Base-by-base conservation (phyloP, 2,329 filamentous ascomycete species). In the Curvularia sp. region DNA sequence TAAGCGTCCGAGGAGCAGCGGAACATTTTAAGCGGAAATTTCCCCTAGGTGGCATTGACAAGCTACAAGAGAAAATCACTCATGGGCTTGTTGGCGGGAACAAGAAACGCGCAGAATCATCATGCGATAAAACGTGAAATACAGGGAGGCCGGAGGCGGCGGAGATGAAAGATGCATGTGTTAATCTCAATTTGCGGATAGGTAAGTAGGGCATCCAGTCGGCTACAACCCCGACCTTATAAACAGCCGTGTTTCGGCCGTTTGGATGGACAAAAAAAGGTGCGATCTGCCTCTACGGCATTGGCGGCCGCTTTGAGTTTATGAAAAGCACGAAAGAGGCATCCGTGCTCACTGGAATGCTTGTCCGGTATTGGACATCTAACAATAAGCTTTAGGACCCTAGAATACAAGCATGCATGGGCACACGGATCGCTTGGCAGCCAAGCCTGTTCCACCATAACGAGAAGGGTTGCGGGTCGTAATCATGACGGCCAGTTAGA, bases 401-500 rank as follows among this genome's bases (percentile, higher is more conserved):
- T 36, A 25, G 39, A 15, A 28, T 27, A 13, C 13, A 43, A 34
- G 39, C 19, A 43, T 51, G 8, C 3, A 9, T 15, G 27, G 5
- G 41, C 15, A 43, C 13, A 43, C 41, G 41, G 21, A 53, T 46
- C 19, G 32, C 7, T n/a, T 21, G 41, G 50, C 19, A 42, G 25
- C 42, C n/a, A 34, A 21, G 8, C 25, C 38, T n/a, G 13, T 43
- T 27, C 25, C 23, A 32, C 36, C 23, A 8, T 45, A 19, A 19
- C 27, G 18, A 13, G 6, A 36, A 28, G 12, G 7, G 41, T 9
- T 19, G 9, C 38, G 13, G 1, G 12, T 13, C 27, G 15, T 21
- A 12, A 53, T 38, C 46, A 65, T 42, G 54, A 61, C 5, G 39
- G 19, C 67, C 64, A 69, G 7, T 41, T 41, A 3, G 65, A 66